Percentiles rank a stretch among this genome's conserved stretches.
Evolutionary conservation across 768 basidiomycete species (phyloP).

Genomic region (Porpolomopsis calyptriformis): DNA sequence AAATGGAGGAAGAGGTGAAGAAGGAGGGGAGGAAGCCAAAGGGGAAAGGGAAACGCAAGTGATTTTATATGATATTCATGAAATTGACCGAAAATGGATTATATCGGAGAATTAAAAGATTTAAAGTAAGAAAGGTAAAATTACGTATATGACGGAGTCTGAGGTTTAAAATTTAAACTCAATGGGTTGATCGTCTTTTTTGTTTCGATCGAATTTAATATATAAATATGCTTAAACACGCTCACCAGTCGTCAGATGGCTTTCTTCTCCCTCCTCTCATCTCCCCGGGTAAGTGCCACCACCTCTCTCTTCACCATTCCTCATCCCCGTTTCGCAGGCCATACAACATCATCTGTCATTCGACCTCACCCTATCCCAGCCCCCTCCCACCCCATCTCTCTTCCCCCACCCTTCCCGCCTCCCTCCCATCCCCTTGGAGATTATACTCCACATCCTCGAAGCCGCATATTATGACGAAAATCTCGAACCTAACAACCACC

Average conservation of each 20-base stretch:
- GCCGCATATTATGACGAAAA: slow-evolving; percentile 34
- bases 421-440: slow-evolving; percentile 45
- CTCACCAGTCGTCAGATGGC: slow-evolving; percentile 13
- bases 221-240: not conserved
- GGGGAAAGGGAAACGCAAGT: no score
- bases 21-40: no score
- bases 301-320: slow-evolving; percentile 13
- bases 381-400: slow-evolving; percentile 13
- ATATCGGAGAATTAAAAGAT: no score
- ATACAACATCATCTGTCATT: slow-evolving; percentile 30
- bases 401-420: slow-evolving; percentile 15
- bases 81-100: no score
- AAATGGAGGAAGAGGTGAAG: no score
- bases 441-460: slow-evolving; percentile 55
- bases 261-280: slow-evolving; percentile 22
- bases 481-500: slow-evolving; percentile 24
- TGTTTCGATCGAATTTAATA: slow-evolving; percentile 2
- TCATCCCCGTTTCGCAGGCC: slow-evolving; percentile 19
- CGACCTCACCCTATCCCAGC: slow-evolving; percentile 23
- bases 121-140: no score
- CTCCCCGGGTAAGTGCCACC: slow-evolving; percentile 14
- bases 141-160: no score
- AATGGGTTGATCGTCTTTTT: no score
- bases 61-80: no score
- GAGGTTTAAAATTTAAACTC: no score